Base-by-base conservation (phyloP, 805 yeast genomes). In the Metschnikowia drakensbergensis region DNA sequence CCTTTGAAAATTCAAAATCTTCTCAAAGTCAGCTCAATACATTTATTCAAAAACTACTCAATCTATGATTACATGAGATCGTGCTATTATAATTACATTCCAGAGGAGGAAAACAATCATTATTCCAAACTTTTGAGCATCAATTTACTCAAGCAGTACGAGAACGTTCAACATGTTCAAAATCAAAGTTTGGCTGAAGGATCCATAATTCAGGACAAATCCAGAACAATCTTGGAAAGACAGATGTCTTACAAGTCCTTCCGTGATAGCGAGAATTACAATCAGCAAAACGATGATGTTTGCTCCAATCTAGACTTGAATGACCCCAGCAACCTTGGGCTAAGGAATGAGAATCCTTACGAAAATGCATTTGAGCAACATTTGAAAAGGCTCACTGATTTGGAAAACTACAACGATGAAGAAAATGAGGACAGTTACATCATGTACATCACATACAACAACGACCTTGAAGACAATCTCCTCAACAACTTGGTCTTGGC, bases 51-150 rank as follows among this genome's bases (percentile, higher is more conserved):
- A 45, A 56, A 61, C 28, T 60, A 70, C 47, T 56, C 62, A 28
- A 53, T 69, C 25, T 70, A 61, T 49, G 71, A 69, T 51, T 72
- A 72, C 58, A 65, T 69, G 67, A 55, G 64, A 32, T 67, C 74
- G 5, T 72, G 75, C 50, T 72, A 72, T 54, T 66, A 57, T 45
- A 72, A 72, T 47, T 51, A 58, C 32, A 58, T 66, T 17, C 75
- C 75, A 1, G 54, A 55, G 11, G 57, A 55, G 44, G 50, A 63
- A 22, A 66, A 70, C 49, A 71, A 70, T 47, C 77, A 72, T 59
- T 72, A 65, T 51, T 53, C 66, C 9, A 62, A 64, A 9, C 53
- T 72, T n/a, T 52, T 72, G 17, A 65, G 59, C 17, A 54, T 71
- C 36, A 70, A 72, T 54, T 59, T 72, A 42, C 61, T 69, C 41